phyloP scores from a whole-genome alignment of 352 stramenopile genomes.

The Phytopythium boreale region DNA sequence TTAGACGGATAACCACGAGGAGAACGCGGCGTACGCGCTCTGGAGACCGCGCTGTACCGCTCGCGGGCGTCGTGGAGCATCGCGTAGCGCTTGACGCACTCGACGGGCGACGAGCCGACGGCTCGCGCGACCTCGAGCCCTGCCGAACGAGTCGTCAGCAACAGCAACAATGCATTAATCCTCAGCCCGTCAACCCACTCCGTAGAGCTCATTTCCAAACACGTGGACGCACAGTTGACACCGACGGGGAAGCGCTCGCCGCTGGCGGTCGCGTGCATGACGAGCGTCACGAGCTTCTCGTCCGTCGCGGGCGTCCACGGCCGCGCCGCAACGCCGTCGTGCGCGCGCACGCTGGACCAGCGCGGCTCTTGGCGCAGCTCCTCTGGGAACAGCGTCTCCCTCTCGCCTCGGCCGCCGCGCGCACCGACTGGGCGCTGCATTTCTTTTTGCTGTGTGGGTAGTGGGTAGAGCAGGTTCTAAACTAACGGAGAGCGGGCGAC shows the following conservation, averaged over 20 bases:
- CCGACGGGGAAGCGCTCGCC: conserved; percentile 78
- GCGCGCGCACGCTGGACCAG: conserved; percentile 60
- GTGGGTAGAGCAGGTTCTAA: background rate
- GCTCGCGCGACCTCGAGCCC: conserved; percentile 67
- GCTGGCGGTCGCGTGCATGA: conserved; percentile 66
- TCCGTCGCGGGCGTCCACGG: conserved; percentile 47
- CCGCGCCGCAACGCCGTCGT: conserved; percentile 18
- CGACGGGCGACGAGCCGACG: conserved; percentile 58
- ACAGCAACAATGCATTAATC: background rate
- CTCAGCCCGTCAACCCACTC: conserved; percentile 9
- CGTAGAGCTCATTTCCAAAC: background rate
- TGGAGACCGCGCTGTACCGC: conserved; percentile 20
- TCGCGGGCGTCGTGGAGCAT: conserved; percentile 52
- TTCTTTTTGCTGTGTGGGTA: background rate
- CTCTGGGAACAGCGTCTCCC: conserved; percentile 18
- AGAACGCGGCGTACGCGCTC: background rate
- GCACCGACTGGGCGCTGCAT: background rate
- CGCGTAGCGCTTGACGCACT: conserved; percentile 82
- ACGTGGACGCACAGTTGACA: conserved; percentile 65
- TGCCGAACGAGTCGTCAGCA: conserved; percentile 12
- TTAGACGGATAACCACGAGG: background rate
- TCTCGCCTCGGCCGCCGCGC: background rate
- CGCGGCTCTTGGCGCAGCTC: conserved; percentile 63
- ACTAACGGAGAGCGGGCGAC: background rate
- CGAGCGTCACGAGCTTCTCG: conserved; percentile 57